Conservation (phyloP, 352 stramenopile species). For the Sclerospora graminicola region DNA sequence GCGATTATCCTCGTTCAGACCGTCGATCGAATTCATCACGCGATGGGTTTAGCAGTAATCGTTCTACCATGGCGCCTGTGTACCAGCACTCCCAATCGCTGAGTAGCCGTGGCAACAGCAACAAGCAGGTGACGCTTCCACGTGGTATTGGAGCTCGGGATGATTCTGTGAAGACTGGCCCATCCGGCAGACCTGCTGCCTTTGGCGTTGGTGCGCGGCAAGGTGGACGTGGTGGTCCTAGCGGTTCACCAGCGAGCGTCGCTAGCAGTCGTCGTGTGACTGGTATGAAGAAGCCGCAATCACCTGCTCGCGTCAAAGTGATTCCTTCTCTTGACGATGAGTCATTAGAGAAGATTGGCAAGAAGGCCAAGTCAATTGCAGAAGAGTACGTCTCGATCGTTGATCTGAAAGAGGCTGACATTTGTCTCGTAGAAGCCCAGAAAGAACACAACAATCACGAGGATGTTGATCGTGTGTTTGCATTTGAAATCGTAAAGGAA, state of each 20-base stretch:
- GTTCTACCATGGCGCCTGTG: slow-evolving; percentile 45
- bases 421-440: slow-evolving; percentile 47
- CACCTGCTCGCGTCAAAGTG: slow-evolving; percentile 14
- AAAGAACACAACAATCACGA: slow-evolving; percentile 57
- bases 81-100: slow-evolving; percentile 45
- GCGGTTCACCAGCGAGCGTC: slow-evolving; percentile 22
- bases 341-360: slow-evolving; percentile 48
- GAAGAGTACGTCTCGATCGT: slow-evolving; percentile 73
- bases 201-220: slow-evolving; percentile 26
- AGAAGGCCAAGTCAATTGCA: slow-evolving; percentile 68
- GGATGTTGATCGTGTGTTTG: slow-evolving; percentile 46
- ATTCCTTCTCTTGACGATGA: slow-evolving; percentile 48
- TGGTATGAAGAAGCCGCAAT: slow-evolving; percentile 26
- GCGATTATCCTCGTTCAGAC: slow-evolving; percentile 31
- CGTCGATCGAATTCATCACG: slow-evolving; percentile 45
- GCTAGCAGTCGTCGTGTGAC: slow-evolving; percentile 9
- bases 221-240: slow-evolving; percentile 10
- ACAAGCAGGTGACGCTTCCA: slow-evolving; percentile 33
- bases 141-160: slow-evolving; percentile 38
- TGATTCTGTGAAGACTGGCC: slow-evolving; percentile 51
- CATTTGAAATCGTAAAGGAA: slow-evolving; percentile 41
- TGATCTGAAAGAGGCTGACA: slow-evolving; percentile 56
- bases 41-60: slow-evolving; percentile 38
- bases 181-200: slow-evolving; percentile 36
- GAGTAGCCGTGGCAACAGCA: slow-evolving; percentile 29